Evolutionary conservation across 371 early-diverging fungal species (phyloP).

Genomic region (Sanchytrium tribonematis): DNA sequence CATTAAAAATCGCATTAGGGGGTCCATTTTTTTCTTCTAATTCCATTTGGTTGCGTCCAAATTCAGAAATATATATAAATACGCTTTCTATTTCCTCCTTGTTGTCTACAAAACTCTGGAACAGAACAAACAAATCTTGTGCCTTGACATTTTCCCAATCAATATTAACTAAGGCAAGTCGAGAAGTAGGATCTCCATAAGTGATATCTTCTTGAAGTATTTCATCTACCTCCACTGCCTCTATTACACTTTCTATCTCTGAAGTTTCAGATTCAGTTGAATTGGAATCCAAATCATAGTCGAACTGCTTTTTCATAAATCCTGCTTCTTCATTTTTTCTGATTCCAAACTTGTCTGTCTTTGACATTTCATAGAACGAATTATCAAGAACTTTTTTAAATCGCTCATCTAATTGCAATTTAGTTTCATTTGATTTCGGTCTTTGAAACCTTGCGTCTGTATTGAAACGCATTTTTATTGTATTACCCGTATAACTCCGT

Average conservation of each 20-base stretch:
- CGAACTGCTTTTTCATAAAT: conserved; percentile 1
- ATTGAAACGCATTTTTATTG: background rate
- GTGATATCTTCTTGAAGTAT: background rate
- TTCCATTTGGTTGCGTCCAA: conserved; percentile 67
- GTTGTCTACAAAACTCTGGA: conserved; percentile 53
- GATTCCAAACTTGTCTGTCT: background rate
- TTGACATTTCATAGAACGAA: background rate
- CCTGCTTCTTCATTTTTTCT: background rate
- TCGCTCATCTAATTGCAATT: conserved; percentile 65
- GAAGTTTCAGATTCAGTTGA: background rate
- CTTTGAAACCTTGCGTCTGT: conserved; percentile 24
- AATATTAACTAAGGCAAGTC: conserved; percentile 78
- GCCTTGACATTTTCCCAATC: conserved; percentile 87
- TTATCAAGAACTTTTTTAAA: conserved; percentile 19
- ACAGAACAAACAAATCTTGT: conserved; percentile 52
- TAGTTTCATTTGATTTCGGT: conserved; percentile 43
- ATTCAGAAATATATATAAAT: conserved; percentile 69
- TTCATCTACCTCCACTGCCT: background rate
- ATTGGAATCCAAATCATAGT: background rate
- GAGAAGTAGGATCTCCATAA: conserved; percentile 33
- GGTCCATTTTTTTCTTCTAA: conserved; percentile 15
- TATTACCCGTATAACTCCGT: too few relatives aligned
- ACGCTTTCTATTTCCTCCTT: conserved; percentile 42
- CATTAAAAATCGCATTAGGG: conserved; percentile 16
- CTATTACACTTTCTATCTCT: background rate